Base-by-base conservation (phyloP, 129 eudicot genomes). In the Mikania micrantha region DNA sequence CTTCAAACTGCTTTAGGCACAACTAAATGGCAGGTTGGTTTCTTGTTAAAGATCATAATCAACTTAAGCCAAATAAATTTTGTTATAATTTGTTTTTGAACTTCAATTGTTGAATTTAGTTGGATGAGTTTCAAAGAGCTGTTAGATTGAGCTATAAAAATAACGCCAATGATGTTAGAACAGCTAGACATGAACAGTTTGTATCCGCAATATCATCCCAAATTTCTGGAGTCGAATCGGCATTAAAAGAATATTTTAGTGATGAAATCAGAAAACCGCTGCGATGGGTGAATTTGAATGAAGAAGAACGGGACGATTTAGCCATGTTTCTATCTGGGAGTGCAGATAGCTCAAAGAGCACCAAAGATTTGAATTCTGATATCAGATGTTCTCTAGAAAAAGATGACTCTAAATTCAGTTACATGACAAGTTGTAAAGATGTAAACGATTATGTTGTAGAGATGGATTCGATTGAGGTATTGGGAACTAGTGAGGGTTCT, bases 21-120 rank as follows among this genome's bases (percentile, higher is more conserved):
- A 29, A 86, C 96, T 41, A 92, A 92, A 81, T 92, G 98, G 98
- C 98, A 92, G 98, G 98, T 91, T 70, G 50, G 79, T 79, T 70
- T 54, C 56, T 39, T 2, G 1, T 32, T 4, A 41, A 48, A n/a
- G 15, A 42, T 48, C 15, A 21, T 44, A 36, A 7, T 29, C 15
- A 0, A 62, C 4, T 16, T 39, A 54, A 34, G 20, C 28, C 21
- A 4, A 28, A n/a, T 27, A 7, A 20, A 17, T 73, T 12, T 5
- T 27, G 12, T 10, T 56, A n/a, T 56, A 56, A 56, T 13, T 9
- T 40, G 38, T 60, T 58, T 52, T 67, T 57, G n/a, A 60, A 52
- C 39, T 66, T 22, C 39, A 38, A 19, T 60, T 63, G 2, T 60
- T 22, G 38, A 64, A 66, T 69, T 69, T 70, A 92, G 98, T 73